Evolutionary conservation across 1,139 yeast species (phyloP).

Genomic region (Komagataea norvegica): DNA sequence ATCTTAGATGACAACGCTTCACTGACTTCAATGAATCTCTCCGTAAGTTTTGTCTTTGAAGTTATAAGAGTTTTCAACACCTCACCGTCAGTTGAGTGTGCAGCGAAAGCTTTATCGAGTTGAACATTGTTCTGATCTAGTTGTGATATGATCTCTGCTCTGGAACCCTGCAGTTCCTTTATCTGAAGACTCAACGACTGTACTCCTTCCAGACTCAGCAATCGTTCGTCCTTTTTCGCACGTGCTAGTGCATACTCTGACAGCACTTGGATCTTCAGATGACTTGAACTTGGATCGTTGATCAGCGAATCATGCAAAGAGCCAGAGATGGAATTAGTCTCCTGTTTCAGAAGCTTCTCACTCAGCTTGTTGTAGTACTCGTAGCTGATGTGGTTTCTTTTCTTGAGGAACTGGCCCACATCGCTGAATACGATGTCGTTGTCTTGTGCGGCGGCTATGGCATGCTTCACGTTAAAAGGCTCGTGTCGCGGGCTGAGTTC

Average conservation of each 20-base stretch:
- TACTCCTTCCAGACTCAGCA: slow-evolving; percentile 17
- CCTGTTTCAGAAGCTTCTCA: slow-evolving; percentile 9
- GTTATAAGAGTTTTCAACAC: slow-evolving; percentile 10
- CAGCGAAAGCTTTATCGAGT: slow-evolving; percentile 10
- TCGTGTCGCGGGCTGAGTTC: slow-evolving; percentile 7
- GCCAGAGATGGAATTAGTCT: slow-evolving; percentile 6
- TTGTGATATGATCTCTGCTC: slow-evolving; percentile 16
- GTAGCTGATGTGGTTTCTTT: slow-evolving; percentile 2
- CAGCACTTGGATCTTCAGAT: slow-evolving; percentile 19
- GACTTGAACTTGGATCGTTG: slow-evolving; percentile 12
- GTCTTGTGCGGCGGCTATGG: slow-evolving; percentile 11
- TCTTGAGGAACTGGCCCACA: slow-evolving; percentile 8
- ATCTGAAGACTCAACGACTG: slow-evolving; percentile 7
- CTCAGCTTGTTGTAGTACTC: slow-evolving; percentile 8
- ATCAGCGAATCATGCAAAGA: slow-evolving; percentile 11
- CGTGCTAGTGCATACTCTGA: slow-evolving; percentile 20
- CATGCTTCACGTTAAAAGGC: slow-evolving; percentile 7
- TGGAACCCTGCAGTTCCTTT: slow-evolving; percentile 7
- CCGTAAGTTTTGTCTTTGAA: slow-evolving; percentile 14
- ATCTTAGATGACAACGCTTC: slow-evolving; percentile 10
- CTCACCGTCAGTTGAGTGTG: slow-evolving; percentile 6
- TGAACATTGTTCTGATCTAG: slow-evolving; percentile 13
- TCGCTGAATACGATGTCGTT: slow-evolving; percentile 6
- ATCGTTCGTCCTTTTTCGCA: slow-evolving; percentile 10
- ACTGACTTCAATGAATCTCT: slow-evolving; percentile 10